Evolutionary conservation across 805 yeast species (phyloP), one percentile per base, ranked within the genome.

Genomic region (Nakazawaea anatomiae): DNA sequence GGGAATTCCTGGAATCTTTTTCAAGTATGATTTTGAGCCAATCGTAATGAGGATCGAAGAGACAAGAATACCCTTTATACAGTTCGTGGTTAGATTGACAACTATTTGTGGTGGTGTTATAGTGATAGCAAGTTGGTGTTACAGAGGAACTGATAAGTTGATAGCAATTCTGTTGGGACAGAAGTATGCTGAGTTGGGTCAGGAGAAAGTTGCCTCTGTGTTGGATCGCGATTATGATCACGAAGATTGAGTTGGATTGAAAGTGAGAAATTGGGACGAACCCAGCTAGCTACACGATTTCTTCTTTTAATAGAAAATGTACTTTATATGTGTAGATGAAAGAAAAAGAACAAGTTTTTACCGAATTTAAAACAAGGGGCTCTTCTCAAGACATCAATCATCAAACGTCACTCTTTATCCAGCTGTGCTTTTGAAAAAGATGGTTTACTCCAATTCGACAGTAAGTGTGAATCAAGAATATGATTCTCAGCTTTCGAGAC

Each of bases 21-120:
- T 94, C 70, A 80, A 77, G 51, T 92, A 91, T 65, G 89, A 89
- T 57, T 89, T 94, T 63, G 98, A 94, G 60, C 92, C 97, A 4
- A 79, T 94, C 42, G 77, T 83, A 44, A 74, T 94, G 58, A 67
- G 79, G 4, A 75, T 90, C 25, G 74, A 73, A 29, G 97, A 92
- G 60, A 73, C 69, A 49, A 75, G 98, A 55, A 72, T 92, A 40
- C 76, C 92, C 4, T 92, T 92, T 63, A 63, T 82, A 41, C 88
- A 85, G 59, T 92, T 92, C 66, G 68, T 89, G 7, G 80, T 89
- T 9, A 78, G 91, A 57, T 67, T 91, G 46, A 85, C 86, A 6
- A 91, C 96, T 3, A 85, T 92, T 11, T 62, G 84, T 25, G 96
- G 97, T 11, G 97, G 97, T 10, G 67, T 89, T 11, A 71, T 87